Evolutionary conservation across 129 eudicot genomes (phyloP).

Genomic region (Centaurea solstitialis): DNA sequence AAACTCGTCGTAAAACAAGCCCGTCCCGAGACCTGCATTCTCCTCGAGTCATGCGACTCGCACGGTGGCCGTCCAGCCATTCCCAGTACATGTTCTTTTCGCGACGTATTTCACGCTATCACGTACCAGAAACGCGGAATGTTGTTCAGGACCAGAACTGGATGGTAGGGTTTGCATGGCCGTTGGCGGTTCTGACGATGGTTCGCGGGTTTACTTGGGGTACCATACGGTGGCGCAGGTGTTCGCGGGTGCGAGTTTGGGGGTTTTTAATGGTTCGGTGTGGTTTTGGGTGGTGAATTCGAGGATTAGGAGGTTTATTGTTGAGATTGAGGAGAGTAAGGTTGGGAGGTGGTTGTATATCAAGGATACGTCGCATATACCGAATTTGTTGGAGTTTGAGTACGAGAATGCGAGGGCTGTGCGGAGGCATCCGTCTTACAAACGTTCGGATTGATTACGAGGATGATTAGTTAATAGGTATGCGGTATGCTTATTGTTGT

Average conservation of each 20-base stretch:
- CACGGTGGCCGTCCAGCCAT: slow-evolving; percentile 98
- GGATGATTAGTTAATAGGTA: not conserved
- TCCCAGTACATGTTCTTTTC: slow-evolving; percentile 92
- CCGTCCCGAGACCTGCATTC: slow-evolving; percentile 70
- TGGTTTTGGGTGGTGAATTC: slow-evolving; percentile 83
- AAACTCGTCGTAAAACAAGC: slow-evolving; percentile 62
- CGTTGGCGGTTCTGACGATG: slow-evolving; percentile 68
- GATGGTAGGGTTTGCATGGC: slow-evolving; percentile 58
- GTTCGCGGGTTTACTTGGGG: slow-evolving; percentile 89
- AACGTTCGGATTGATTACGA: slow-evolving; percentile 48
- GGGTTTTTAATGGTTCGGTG: slow-evolving; percentile 49
- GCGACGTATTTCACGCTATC: slow-evolving; percentile 62
- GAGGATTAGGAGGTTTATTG: slow-evolving; percentile 39
- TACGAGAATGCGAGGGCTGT: slow-evolving; percentile 87
- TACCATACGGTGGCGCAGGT: slow-evolving; percentile 85
- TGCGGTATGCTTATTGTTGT: not conserved
- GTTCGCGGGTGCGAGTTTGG: slow-evolving; percentile 75
- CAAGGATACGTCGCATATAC: slow-evolving; percentile 87
- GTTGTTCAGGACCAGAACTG: slow-evolving; percentile 46
- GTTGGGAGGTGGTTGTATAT: slow-evolving; percentile 71
- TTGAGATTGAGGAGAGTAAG: slow-evolving; percentile 67
- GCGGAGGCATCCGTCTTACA: slow-evolving; percentile 57
- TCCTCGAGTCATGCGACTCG: slow-evolving; percentile 83
- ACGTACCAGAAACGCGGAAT: slow-evolving; percentile 46
- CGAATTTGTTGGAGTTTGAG: slow-evolving; percentile 79